These are phyloP conservation scores for Fusarium odoratissimum DNA, from an alignment of 2,329 filamentous ascomycete species.

Conservation along the genomic window DNA sequence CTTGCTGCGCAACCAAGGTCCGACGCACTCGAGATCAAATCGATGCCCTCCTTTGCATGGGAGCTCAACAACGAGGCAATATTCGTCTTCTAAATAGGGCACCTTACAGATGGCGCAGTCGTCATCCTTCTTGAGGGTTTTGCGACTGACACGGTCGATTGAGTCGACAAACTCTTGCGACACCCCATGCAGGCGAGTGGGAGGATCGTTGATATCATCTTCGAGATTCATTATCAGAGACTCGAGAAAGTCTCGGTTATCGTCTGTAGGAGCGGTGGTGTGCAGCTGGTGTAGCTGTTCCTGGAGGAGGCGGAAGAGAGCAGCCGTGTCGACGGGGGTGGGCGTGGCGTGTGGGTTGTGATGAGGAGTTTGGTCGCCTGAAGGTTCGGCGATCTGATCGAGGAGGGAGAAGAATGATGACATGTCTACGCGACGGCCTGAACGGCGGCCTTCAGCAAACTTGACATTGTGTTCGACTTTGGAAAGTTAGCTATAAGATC, in stretches of 20 bases:
- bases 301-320: constrained; percentile 68
- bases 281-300: constrained; percentile 67
- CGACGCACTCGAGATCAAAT: constrained; percentile 76
- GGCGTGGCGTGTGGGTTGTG: constrained; percentile 69
- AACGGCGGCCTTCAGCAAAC: constrained; percentile 52
- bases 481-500: constrained; percentile 2
- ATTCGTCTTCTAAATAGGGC: constrained; percentile 69
- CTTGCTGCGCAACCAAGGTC: constrained; percentile 72
- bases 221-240: constrained; percentile 61
- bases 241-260: constrained; percentile 63
- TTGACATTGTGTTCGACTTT: constrained; percentile 74
- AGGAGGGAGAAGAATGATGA: constrained; percentile 70
- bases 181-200: constrained; percentile 64
- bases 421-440: constrained; percentile 70
- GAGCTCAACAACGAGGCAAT: constrained; percentile 72
- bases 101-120: constrained; percentile 73
- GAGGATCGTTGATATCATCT: constrained; percentile 63
- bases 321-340: constrained; percentile 68
- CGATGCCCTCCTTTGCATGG: constrained; percentile 69
- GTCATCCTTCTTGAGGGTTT: constrained; percentile 62
- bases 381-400: constrained; percentile 60
- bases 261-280: constrained; percentile 59
- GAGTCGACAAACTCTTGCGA: constrained; percentile 68
- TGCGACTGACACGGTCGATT: constrained; percentile 68
- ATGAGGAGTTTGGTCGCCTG: constrained; percentile 51